Conservation (phyloP, 306 rosid species). For the Rubus idaeus region DNA sequence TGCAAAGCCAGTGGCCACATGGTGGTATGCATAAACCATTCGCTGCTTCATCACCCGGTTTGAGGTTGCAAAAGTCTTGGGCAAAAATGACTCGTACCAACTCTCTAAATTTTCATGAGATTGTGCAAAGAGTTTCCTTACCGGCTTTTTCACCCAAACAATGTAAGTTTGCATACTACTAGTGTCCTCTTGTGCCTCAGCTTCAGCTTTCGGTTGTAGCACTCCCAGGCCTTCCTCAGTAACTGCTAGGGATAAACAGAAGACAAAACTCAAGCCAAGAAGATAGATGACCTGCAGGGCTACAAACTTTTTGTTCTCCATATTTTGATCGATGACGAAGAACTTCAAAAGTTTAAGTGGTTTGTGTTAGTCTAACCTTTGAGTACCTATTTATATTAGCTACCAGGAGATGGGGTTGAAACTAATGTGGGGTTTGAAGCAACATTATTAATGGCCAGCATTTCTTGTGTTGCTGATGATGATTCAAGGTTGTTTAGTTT, state of each 20-base stretch:
- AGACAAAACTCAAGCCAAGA: conserved; percentile 30
- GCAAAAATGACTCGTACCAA: conserved; percentile 66
- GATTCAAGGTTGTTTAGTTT: neutral
- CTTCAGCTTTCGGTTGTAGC: no score
- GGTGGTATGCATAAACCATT: conserved; percentile 40
- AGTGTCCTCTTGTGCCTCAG: neutral
- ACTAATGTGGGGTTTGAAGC: neutral
- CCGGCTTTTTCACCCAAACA: conserved; percentile 54
- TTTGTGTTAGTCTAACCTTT: neutral
- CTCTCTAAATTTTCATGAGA: conserved; percentile 35
- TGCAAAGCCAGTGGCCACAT: conserved; percentile 62
- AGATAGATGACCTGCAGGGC: conserved; percentile 23
- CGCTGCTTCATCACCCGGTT: conserved; percentile 16
- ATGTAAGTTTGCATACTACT: conserved; percentile 42
- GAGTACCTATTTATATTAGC: conserved; percentile 18
- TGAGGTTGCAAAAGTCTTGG: conserved; percentile 27
- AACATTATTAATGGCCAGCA: neutral
- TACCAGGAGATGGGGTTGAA: neutral
- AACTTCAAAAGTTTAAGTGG: neutral
- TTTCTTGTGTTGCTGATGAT: neutral
- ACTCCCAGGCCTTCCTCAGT: conserved; percentile 2
- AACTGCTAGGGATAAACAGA: conserved; percentile 8
- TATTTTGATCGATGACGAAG: conserved; percentile 14
- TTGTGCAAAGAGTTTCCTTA: conserved; percentile 12
- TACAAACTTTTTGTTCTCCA: conserved; percentile 30